Percentiles rank a stretch among this genome's conserved stretches.
Conservation (phyloP, 2,329 filamentous ascomycete genomes). For the Myriosclerotinia curreyana region DNA sequence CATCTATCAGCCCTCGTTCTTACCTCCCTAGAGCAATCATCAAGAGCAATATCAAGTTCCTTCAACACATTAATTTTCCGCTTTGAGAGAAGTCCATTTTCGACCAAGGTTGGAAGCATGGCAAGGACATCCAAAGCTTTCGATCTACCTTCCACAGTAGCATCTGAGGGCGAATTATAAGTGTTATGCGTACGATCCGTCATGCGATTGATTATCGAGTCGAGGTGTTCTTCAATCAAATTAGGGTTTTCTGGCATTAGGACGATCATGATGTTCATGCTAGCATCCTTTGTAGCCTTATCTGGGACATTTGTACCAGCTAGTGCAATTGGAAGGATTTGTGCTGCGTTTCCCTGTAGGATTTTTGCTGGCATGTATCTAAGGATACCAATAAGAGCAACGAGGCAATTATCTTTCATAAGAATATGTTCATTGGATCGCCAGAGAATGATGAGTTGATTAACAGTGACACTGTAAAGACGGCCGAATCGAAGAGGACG, state of each 20-base stretch:
- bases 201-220: constrained; percentile 36
- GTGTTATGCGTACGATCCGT: constrained; percentile 36
- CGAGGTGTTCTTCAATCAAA: constrained; percentile 33
- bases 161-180: constrained; percentile 32
- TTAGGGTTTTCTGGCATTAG: constrained; percentile 28
- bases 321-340: constrained; percentile 32
- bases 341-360: constrained; percentile 23
- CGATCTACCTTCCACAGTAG: constrained; percentile 28
- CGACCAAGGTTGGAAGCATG: constrained; percentile 29
- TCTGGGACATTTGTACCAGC: constrained; percentile 33
- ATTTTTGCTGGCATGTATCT: constrained; percentile 29
- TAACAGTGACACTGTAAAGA: constrained; percentile 28
- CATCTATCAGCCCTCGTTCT: constrained; percentile 31
- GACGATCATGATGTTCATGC: constrained; percentile 30
- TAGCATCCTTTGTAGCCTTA: constrained; percentile 32
- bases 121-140: constrained; percentile 36
- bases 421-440: constrained; percentile 11
- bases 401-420: constrained; percentile 32
- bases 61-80: constrained; percentile 28
- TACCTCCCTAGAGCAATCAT: constrained; percentile 35
- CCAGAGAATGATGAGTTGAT: constrained; percentile 28
- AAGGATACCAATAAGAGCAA: constrained; percentile 36
- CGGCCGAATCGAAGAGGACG: constrained; percentile 33
- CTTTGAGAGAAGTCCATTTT: constrained; percentile 24
- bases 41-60: constrained; percentile 33